These are phyloP conservation scores for Silene noctiflora DNA, from an alignment of 179 eudicot genomes.

Conservation along the genomic window DNA sequence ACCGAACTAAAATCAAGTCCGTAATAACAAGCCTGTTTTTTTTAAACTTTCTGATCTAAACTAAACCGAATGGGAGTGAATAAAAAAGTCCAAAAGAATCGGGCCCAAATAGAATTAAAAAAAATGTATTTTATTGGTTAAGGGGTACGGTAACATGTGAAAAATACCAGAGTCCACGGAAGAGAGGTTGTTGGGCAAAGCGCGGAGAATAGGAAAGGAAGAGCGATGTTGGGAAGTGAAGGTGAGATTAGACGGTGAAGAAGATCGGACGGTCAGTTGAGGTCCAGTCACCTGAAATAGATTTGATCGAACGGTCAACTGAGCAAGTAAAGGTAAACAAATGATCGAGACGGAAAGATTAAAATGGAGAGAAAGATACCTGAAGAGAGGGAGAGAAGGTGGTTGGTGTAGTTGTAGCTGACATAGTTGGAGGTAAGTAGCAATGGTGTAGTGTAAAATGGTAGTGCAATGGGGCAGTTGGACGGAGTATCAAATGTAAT, in stretches of 20 bases:
- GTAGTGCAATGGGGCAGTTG: not conserved
- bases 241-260: slow-evolving; percentile 28
- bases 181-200: slow-evolving; percentile 44
- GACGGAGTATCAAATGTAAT: no score
- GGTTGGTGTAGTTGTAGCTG: slow-evolving; percentile 62
- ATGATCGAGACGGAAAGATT: no score
- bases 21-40: no score
- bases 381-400: slow-evolving; percentile 45
- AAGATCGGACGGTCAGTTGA: slow-evolving; percentile 31
- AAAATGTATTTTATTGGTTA: no score
- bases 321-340: not conserved
- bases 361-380: slow-evolving; percentile 20
- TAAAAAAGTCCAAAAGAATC: no score
- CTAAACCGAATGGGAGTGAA: no score
- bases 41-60: no score
- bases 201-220: slow-evolving; percentile 48
- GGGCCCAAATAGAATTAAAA: no score
- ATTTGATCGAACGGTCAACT: slow-evolving; percentile 6
- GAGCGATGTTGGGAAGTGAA: slow-evolving; percentile 40
- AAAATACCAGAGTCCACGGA: slow-evolving; percentile 49
- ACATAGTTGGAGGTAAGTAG: slow-evolving; percentile 21
- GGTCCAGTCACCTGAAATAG: slow-evolving; percentile 36
- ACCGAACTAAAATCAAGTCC: no score
- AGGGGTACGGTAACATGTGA: not conserved
- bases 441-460: not conserved